Percentiles rank a stretch among this genome's conserved stretches.
phyloP scores from a whole-genome alignment of 2,329 filamentous ascomycete genomes.

The Talaromyces sp. region DNA sequence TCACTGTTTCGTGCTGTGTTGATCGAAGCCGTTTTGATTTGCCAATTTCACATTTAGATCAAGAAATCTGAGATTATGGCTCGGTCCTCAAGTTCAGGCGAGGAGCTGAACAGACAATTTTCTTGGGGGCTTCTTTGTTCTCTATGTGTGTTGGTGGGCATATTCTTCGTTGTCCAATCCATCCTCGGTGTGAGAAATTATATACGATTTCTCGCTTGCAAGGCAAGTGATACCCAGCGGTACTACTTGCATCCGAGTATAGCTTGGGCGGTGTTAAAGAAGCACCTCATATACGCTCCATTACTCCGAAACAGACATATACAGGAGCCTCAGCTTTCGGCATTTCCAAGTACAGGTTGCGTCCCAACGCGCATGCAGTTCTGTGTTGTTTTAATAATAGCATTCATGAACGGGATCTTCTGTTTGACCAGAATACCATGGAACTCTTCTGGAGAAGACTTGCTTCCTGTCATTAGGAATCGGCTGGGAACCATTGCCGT shows the following conservation, averaged over 20 bases:
- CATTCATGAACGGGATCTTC: background rate
- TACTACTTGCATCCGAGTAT: background rate
- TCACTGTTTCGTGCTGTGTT: too few species aligned
- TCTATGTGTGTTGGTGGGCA: background rate
- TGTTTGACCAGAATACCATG: background rate
- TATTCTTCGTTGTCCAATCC: too few species aligned
- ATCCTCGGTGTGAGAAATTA: background rate
- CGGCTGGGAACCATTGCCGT: conserved; percentile 33
- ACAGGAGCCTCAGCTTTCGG: background rate
- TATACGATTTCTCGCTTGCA: too few species aligned
- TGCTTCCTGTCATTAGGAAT: background rate
- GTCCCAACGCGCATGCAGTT: background rate
- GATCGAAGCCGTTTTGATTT: too few species aligned
- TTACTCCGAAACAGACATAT: background rate
- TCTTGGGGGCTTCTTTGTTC: background rate
- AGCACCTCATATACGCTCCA: background rate
- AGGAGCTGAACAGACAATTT: background rate
- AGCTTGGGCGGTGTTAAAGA: background rate
- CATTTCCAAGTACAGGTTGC: background rate
- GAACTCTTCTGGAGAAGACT: background rate
- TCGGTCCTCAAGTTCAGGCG: background rate
- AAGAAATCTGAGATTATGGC: too few species aligned
- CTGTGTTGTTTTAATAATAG: background rate
- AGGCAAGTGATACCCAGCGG: too few species aligned
- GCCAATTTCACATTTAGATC: too few species aligned